Percentiles rank a stretch among this genome's conserved stretches.
Evolutionary conservation across 371 early-diverging fungal genomes (phyloP).

Genomic region (Cladochytrium tenue): DNA sequence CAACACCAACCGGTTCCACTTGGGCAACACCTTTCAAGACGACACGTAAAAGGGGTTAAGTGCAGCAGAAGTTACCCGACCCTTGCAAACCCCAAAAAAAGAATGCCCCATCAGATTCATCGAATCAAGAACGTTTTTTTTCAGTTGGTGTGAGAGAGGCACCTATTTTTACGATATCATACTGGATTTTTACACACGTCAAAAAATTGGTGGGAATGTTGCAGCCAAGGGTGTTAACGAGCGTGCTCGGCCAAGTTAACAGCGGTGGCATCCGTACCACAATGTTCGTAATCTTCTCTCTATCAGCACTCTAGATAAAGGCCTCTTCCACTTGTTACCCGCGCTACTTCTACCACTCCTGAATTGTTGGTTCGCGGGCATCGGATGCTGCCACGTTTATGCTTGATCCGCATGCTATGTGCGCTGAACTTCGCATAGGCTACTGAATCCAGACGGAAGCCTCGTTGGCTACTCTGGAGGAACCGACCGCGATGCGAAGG

Average conservation of each 20-base stretch:
- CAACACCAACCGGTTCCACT: too few relatives aligned
- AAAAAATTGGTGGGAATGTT: conserved; percentile 59
- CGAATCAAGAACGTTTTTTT: too few relatives aligned
- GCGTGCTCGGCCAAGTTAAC: conserved; percentile 67
- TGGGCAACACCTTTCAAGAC: too few relatives aligned
- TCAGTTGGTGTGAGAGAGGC: too few relatives aligned
- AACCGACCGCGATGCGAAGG: conserved; percentile 63
- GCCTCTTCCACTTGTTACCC: background rate
- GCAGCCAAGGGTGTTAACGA: conserved; percentile 68
- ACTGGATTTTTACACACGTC: too few relatives aligned
- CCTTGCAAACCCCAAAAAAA: too few relatives aligned
- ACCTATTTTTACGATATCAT: too few relatives aligned
- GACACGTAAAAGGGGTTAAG: too few relatives aligned
- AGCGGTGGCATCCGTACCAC: conserved; percentile 67
- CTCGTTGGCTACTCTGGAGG: conserved; percentile 71
- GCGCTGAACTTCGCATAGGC: conserved; percentile 42
- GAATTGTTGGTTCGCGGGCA: background rate
- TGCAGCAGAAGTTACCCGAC: too few relatives aligned
- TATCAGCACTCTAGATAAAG: background rate
- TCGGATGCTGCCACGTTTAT: background rate
- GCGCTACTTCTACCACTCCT: background rate
- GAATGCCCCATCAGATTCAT: too few relatives aligned
- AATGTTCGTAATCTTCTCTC: conserved; percentile 66
- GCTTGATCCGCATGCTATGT: background rate
- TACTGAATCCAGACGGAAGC: conserved; percentile 73